Evolutionary conservation across 768 basidiomycete species (phyloP), one percentile per base, ranked within the genome.

Genomic region (Lanmaoa rubissima): DNA sequence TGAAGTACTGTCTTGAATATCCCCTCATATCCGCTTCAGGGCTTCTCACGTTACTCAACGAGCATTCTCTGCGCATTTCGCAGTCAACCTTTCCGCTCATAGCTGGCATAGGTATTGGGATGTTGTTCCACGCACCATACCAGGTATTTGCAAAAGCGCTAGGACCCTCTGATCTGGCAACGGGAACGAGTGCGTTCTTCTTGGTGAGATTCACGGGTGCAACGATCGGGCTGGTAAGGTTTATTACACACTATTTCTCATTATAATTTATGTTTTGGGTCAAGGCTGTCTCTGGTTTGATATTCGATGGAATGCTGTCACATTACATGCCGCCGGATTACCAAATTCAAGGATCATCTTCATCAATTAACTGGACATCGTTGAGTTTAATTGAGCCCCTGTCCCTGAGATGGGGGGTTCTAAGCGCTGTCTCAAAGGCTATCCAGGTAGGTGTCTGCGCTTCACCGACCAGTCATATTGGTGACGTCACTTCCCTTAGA

Each of bases 151-250:
- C 82, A 48, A 79, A 78, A 57, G 82, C 86, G 13, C 70, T 93
- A 36, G 79, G 82, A 54, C 81, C 84, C 8, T 75, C 79, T 46
- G 86, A 92, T 61, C 69, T 92, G 50, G 90, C 91, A 4, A 80
- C 84, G 21, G 88, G 89, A 32, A 94, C 92, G 11, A 87, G 90
- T 65, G 90, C 90, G 12, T 94, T 93, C 71, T 93, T 94, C 73
- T 78, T 93, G 53, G 89, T 92, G 44, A 81, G 91, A 43, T 93
- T 93, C 73, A 92, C 90, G 38, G 91, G 91, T 10, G 89, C 91
- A 34, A 92, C 91, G 3, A 77, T 87, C 39, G 91, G 91, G 58
- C 72, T 94, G 74, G 91, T 90, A 70, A 63, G 86, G 68, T 59
- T 61, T 57, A 17, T 31, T 40, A 3, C 36, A 43, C 35, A 8